phyloP scores from a whole-genome alignment of 2,329 filamentous ascomycete genomes.

The Chaetomium sp. region DNA sequence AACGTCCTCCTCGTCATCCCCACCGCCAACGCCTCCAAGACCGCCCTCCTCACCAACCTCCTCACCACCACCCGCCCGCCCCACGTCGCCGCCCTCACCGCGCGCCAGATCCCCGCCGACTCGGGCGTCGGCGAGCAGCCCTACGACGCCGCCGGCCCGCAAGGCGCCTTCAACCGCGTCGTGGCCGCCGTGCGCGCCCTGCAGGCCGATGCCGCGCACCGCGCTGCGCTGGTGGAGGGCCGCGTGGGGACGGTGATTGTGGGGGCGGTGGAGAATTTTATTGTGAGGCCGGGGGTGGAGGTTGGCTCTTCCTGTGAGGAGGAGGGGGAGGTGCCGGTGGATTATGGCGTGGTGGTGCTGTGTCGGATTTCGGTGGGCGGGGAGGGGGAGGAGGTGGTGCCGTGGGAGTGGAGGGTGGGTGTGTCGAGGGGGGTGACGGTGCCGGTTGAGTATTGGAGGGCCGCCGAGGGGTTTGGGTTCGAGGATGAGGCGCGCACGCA shows the following conservation, averaged over 20 bases:
- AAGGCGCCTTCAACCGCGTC: constrained; percentile 24
- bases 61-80: background rate
- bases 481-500: constrained; percentile 17
- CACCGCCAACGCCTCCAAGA: constrained; percentile 20
- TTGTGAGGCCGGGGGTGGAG: constrained; percentile 4
- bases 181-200: background rate
- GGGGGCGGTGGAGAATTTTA: constrained; percentile 26
- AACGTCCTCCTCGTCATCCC: background rate
- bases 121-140: constrained; percentile 30
- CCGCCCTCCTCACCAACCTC: background rate
- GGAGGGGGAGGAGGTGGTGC: background rate
- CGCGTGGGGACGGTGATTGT: constrained; percentile 17
- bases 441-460: constrained; percentile 19
- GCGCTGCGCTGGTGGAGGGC: background rate
- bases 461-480: constrained; percentile 22
- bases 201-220: background rate
- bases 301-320: too few relatives aligned
- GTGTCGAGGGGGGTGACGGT: constrained; percentile 22
- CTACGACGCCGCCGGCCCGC: constrained; percentile 19
- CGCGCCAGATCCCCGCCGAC: background rate
- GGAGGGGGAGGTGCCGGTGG: constrained; percentile 1
- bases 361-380: constrained; percentile 12
- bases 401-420: constrained; percentile 12
- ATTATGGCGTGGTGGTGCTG: constrained; percentile 26
- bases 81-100: background rate